Percentiles rank a stretch among this genome's conserved stretches.
phyloP scores from a whole-genome alignment of 73 alveolate genomes.

The Uronychia setigera region DNA sequence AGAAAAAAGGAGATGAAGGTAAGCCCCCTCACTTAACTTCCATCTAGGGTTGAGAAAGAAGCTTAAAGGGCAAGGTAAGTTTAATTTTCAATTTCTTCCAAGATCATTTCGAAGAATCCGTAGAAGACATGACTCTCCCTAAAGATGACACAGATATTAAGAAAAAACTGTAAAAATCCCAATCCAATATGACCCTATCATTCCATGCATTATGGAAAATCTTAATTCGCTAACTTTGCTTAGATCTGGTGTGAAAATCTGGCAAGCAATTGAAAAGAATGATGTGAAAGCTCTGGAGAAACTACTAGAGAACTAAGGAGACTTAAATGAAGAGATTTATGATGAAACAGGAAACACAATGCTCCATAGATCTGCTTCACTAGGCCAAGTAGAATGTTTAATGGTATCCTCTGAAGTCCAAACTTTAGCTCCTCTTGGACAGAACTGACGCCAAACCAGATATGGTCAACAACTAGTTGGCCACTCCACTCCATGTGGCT shows the following conservation, averaged over 20 bases:
- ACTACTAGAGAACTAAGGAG: constrained; percentile 15
- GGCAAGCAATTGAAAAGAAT: constrained; percentile 58
- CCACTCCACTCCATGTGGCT: constrained; percentile 64
- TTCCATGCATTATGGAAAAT: too few species aligned
- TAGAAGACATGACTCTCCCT: not conserved
- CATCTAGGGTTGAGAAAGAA: not conserved
- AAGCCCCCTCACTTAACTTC: too few species aligned
- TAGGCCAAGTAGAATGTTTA: constrained; percentile 60
- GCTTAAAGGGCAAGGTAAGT: not conserved
- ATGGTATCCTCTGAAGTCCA: constrained; percentile 25
- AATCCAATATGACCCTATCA: too few species aligned
- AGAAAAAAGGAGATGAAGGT: too few species aligned
- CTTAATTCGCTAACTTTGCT: not conserved
- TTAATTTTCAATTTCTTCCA: too few species aligned
- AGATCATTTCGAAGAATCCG: not conserved
- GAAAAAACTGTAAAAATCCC: not conserved
- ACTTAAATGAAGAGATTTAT: constrained; percentile 13
- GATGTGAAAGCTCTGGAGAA: constrained; percentile 45
- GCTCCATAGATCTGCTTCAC: constrained; percentile 56
- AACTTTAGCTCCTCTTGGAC: constrained; percentile 21
- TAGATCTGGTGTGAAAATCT: constrained; percentile 10
- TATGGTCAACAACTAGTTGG: constrained; percentile 28
- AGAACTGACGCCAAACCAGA: constrained; percentile 63
- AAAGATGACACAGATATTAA: not conserved
- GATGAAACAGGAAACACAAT: constrained; percentile 37